Evolutionary conservation across 2,329 filamentous ascomycete species (phyloP).

Genomic region (Ascomycota sp.): DNA sequence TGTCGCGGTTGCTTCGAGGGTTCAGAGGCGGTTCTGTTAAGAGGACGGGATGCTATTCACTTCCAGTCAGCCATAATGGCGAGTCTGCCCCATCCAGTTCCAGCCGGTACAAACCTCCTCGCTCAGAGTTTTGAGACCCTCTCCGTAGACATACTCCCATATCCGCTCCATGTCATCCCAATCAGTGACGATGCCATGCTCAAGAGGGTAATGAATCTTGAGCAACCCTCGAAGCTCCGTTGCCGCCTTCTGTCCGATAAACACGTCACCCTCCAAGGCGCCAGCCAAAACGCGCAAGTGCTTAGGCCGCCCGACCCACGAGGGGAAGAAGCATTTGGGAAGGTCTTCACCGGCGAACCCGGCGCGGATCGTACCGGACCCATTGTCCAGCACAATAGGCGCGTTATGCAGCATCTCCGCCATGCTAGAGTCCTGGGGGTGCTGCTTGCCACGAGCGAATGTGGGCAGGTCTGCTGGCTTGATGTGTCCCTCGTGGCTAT

Average conservation of each 20-base stretch:
- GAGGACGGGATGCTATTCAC: slow-evolving; percentile 64
- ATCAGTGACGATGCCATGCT: slow-evolving; percentile 96
- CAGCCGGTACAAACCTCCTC: slow-evolving; percentile 48
- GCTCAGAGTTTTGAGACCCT: slow-evolving; percentile 87
- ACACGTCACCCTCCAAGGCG: slow-evolving; percentile 86
- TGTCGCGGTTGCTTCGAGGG: slow-evolving; percentile 86
- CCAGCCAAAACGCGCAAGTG: slow-evolving; percentile 90
- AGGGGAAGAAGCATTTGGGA: slow-evolving; percentile 93
- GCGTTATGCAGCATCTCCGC: slow-evolving; percentile 70
- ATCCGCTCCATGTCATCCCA: slow-evolving; percentile 99
- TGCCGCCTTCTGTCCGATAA: slow-evolving; percentile 77
- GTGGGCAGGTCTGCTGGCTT: too few species aligned
- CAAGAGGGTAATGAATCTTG: slow-evolving; percentile 88
- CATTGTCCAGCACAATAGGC: slow-evolving; percentile 96
- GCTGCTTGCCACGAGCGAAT: too few species aligned
- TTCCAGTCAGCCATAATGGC: slow-evolving; percentile 5
- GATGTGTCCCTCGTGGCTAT: too few species aligned
- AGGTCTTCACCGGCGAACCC: slow-evolving; percentile 92
- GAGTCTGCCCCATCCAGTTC: neutral
- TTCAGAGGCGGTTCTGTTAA: slow-evolving; percentile 93
- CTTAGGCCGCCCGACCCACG: slow-evolving; percentile 90
- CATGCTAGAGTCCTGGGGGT: slow-evolving; percentile 15
- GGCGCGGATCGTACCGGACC: slow-evolving; percentile 89
- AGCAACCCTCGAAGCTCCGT: slow-evolving; percentile 79
- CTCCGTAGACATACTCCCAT: slow-evolving; percentile 94